phyloP scores from a whole-genome alignment of 2,329 filamentous ascomycete species.

The Plectosphaerella plurivora region DNA sequence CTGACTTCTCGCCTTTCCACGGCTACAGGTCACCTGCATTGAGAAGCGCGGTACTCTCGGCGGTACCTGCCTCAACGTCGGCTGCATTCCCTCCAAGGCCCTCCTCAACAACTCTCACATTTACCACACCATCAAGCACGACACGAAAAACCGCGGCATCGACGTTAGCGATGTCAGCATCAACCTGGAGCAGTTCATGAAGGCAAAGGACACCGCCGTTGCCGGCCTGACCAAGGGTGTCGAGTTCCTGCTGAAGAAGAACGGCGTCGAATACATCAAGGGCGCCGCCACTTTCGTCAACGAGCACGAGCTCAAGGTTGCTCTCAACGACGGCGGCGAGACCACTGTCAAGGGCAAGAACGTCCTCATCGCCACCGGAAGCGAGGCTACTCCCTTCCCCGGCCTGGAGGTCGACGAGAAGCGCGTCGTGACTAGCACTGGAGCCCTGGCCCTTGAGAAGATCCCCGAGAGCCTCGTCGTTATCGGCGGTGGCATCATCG shows the following conservation, averaged over 20 bases:
- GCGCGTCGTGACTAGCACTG: conserved; percentile 94
- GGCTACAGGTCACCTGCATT: conserved; percentile 80
- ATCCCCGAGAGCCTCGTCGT: conserved; percentile 96
- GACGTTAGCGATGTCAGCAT: conserved; percentile 96
- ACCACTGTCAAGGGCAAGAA: conserved; percentile 87
- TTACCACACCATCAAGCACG: conserved; percentile 95
- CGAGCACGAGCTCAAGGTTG: conserved; percentile 88
- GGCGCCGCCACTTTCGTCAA: conserved; percentile 82
- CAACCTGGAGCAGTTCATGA: conserved; percentile 94
- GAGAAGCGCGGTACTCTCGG: conserved; percentile 95
- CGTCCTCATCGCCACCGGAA: conserved; percentile 95
- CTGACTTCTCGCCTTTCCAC: neutral
- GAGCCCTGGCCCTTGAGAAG: conserved; percentile 82
- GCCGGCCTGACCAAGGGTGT: conserved; percentile 89
- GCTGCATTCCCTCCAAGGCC: conserved; percentile 98
- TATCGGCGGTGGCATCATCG: conserved; percentile 97
- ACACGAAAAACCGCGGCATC: conserved; percentile 95
- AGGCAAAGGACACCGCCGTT: conserved; percentile 94
- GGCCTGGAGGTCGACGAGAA: conserved; percentile 96
- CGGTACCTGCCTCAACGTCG: conserved; percentile 97
- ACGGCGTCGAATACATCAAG: conserved; percentile 97
- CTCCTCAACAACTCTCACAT: conserved; percentile 99
- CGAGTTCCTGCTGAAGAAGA: conserved; percentile 98
- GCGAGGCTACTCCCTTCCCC: conserved; percentile 93
- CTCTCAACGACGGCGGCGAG: conserved; percentile 87